A percentile compares a stretch with the other conserved stretches of the same genome.
Conservation (phyloP, 208 protist species). For the Wallacemonas sp. region DNA sequence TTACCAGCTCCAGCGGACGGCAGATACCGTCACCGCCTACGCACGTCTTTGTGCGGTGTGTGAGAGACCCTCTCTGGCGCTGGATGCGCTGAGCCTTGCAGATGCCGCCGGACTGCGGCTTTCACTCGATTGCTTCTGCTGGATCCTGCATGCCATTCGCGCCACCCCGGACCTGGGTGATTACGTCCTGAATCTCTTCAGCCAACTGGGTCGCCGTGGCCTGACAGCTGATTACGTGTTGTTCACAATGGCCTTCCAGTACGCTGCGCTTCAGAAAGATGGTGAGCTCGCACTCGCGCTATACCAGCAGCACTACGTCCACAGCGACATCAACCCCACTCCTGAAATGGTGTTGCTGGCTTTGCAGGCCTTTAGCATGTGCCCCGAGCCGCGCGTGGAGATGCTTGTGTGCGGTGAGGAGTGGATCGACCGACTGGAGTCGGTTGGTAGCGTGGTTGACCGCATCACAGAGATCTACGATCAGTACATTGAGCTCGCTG, state of each 20-base stretch:
- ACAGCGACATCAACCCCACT: constrained; percentile 72
- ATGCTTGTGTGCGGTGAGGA: constrained; percentile 60
- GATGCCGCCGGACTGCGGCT: constrained; percentile 51
- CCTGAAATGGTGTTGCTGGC: constrained; percentile 83
- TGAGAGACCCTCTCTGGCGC: constrained; percentile 40
- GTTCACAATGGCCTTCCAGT: constrained; percentile 74
- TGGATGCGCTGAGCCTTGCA: constrained; percentile 70
- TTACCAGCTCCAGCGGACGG: constrained; percentile 62
- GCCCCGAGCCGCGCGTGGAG: constrained; percentile 38
- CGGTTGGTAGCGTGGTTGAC: constrained; percentile 66
- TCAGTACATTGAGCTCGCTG: constrained; percentile 81
- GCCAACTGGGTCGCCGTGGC: constrained; percentile 63
- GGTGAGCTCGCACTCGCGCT: constrained; percentile 76
- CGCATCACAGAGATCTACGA: constrained; percentile 59
- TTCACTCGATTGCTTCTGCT: constrained; percentile 74
- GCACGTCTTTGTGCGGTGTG: constrained; percentile 65
- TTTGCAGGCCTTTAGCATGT: constrained; percentile 70
- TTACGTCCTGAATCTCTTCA: constrained; percentile 74
- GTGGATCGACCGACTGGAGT: constrained; percentile 64
- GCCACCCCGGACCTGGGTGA: constrained; percentile 63
- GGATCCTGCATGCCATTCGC: constrained; percentile 77
- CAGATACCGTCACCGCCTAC: constrained; percentile 62
- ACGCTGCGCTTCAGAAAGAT: constrained; percentile 73
- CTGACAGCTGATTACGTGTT: constrained; percentile 77
- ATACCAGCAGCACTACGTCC: constrained; percentile 66